Conservation (phyloP, 805 yeast genomes). For the Candida alai region DNA sequence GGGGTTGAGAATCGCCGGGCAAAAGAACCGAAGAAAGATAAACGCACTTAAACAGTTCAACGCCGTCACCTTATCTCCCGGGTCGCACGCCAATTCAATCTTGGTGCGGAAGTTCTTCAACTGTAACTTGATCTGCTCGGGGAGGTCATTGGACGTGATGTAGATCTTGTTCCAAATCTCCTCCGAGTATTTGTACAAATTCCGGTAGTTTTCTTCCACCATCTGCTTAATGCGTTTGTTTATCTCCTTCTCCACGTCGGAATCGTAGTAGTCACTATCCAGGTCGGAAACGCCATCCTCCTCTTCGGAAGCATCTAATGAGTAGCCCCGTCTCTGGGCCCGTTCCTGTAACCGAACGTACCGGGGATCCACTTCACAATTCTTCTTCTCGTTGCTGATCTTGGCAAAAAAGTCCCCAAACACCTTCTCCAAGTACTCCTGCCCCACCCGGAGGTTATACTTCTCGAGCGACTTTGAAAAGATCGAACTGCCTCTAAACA, state of each 20-base stretch:
- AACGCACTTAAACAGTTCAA: constrained; percentile 80
- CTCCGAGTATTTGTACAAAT: constrained; percentile 48
- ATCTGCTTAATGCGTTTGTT: constrained; percentile 31
- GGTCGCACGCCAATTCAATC: constrained; percentile 59
- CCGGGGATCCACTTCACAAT: constrained; percentile 80
- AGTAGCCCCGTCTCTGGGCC: constrained; percentile 22
- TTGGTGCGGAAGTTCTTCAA: constrained; percentile 59
- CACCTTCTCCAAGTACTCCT: constrained; percentile 68
- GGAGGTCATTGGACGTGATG: constrained; percentile 69
- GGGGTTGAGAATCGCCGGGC: constrained; percentile 92
- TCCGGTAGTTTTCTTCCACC: constrained; percentile 45
- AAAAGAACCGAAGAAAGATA: constrained; percentile 55
- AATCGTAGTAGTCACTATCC: constrained; percentile 16
- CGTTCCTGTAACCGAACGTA: constrained; percentile 40
- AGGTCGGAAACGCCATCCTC: constrained; percentile 1
- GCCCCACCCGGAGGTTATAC: constrained; percentile 73
- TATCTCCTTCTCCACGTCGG: constrained; percentile 23
- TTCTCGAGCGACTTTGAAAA: constrained; percentile 78
- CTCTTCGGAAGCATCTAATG: constrained; percentile 16
- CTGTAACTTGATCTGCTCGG: constrained; percentile 60
- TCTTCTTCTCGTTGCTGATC: constrained; percentile 46
- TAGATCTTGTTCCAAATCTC: constrained; percentile 66
- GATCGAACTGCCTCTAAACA: constrained; percentile 80
- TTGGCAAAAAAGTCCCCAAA: constrained; percentile 65
- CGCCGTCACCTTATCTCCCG: constrained; percentile 49